Evolutionary conservation across 441 rosid genomes (phyloP).

Genomic region (Macaranga tanarius): DNA sequence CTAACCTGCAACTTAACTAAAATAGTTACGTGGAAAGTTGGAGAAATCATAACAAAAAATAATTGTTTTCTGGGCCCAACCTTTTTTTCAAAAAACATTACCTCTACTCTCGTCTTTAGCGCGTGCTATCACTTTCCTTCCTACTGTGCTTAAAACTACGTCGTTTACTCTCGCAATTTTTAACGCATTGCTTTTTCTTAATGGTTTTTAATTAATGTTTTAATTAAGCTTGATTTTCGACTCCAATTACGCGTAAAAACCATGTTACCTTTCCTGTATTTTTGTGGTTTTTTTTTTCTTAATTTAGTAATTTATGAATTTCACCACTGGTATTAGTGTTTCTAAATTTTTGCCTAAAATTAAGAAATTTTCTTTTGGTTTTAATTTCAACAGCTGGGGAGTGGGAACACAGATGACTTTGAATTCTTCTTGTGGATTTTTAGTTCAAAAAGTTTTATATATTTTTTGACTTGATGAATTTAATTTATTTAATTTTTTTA

Average conservation of each 20-base stretch:
- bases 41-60: neutral
- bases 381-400: no score
- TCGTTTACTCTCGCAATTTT: neutral
- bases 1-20: constrained; percentile 80
- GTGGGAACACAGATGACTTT: no score
- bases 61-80: constrained; percentile 6
- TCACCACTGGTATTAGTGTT: neutral
- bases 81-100: no score
- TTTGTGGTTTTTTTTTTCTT: neutral
- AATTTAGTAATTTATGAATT: neutral
- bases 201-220: neutral
- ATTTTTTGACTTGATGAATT: neutral
- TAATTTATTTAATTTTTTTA: no score
- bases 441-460: neutral
- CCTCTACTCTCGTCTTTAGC: neutral
- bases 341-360: neutral
- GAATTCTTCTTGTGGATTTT: neutral
- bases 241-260: constrained; percentile 18
- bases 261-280: neutral
- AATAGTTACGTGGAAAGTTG: constrained; percentile 29
- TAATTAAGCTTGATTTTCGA: constrained; percentile 24
- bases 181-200: neutral
- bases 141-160: neutral
- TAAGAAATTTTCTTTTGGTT: no score
- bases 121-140: neutral